Evolutionary conservation across 805 yeast species (phyloP).

Genomic region (Schwanniomyces occidentalis): DNA sequence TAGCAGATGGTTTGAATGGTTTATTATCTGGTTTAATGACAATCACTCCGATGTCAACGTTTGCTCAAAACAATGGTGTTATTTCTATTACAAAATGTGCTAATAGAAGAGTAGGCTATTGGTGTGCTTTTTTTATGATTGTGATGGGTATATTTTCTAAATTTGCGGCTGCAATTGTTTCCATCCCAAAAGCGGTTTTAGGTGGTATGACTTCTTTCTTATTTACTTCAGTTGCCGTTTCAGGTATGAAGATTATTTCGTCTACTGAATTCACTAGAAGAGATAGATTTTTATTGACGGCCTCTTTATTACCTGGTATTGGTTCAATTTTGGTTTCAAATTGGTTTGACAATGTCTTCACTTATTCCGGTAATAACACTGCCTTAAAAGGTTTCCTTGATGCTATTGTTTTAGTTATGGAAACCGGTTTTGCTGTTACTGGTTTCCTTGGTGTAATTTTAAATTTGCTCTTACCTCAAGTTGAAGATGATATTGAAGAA

Average conservation of each 20-base stretch:
- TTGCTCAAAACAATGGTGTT: constrained; percentile 96
- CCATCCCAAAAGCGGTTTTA: constrained; percentile 49
- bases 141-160: constrained; percentile 87
- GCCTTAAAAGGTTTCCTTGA: constrained; percentile 61
- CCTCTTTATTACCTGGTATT: constrained; percentile 62
- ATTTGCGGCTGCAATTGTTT: constrained; percentile 84
- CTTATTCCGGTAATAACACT: constrained; percentile 61
- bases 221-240: constrained; percentile 73
- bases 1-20: constrained; percentile 87
- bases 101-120: constrained; percentile 75
- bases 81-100: constrained; percentile 92
- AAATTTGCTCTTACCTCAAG: constrained; percentile 64
- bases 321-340: constrained; percentile 64
- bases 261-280: constrained; percentile 65
- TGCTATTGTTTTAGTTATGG: constrained; percentile 69
- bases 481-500: constrained; percentile 48
- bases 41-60: constrained; percentile 85
- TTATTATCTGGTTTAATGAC: constrained; percentile 75
- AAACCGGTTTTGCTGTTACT: constrained; percentile 70
- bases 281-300: constrained; percentile 71
- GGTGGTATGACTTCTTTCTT: constrained; percentile 88
- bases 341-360: constrained; percentile 67
- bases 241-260: constrained; percentile 69
- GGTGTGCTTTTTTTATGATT: constrained; percentile 76
- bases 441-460: constrained; percentile 64